Evolutionary conservation across 257 asterid species (phyloP).

Genomic region (Fraxinus anomala): DNA sequence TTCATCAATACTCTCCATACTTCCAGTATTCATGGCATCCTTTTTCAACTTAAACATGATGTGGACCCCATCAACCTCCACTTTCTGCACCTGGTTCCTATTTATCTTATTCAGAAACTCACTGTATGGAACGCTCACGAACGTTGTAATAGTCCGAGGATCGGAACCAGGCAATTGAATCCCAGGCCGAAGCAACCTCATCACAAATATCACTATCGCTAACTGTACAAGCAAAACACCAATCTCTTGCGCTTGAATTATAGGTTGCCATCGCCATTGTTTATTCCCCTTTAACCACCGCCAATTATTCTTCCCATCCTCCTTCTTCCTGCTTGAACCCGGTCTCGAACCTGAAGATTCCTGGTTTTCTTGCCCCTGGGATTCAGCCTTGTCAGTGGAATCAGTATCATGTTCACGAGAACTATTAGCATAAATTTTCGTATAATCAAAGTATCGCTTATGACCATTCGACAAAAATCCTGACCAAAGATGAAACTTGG

Average conservation of each 20-base stretch:
- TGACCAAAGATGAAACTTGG: conserved; percentile 31
- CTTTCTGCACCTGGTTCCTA: conserved; percentile 79
- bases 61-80: conserved; percentile 97
- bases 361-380: conserved; percentile 52
- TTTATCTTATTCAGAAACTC: conserved; percentile 82
- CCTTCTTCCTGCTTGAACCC: conserved; percentile 64
- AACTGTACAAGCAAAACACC: conserved; percentile 83
- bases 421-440: conserved; percentile 58
- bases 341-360: conserved; percentile 39
- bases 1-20: conserved; percentile 48
- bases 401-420: conserved; percentile 84
- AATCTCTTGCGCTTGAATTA: conserved; percentile 84
- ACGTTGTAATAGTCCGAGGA: conserved; percentile 59
- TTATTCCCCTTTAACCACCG: conserved; percentile 50
- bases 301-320: conserved; percentile 77
- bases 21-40: conserved; percentile 41
- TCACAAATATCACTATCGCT: conserved; percentile 86
- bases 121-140: conserved; percentile 85
- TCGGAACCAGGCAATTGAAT: conserved; percentile 90
- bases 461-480: conserved; percentile 30
- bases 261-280: conserved; percentile 89
- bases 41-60: conserved; percentile 86
- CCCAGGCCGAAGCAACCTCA: conserved; percentile 93
- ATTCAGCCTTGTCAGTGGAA: conserved; percentile 58
- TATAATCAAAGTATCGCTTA: conserved; percentile 32